phyloP scores from a whole-genome alignment of 177 flowering plant genomes.

The Telopea speciosissima region DNA sequence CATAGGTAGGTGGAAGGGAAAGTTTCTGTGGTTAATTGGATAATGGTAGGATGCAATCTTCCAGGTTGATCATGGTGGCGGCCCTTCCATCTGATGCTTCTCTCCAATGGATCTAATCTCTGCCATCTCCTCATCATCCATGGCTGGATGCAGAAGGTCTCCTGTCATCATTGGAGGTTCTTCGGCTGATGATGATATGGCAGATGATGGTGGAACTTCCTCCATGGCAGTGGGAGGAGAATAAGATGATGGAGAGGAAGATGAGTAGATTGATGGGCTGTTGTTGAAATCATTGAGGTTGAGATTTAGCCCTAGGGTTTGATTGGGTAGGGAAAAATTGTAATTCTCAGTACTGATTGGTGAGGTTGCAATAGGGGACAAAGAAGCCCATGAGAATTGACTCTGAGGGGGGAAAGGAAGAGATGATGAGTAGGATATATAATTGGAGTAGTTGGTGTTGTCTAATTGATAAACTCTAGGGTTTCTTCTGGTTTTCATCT shows the following conservation, averaged over 20 bases:
- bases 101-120: constrained; percentile 82
- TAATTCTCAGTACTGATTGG: constrained; percentile 32
- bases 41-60: no score
- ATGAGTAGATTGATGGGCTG: constrained; percentile 19
- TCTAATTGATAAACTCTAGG: constrained; percentile 39
- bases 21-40: no score
- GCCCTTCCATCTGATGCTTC: constrained; percentile 85
- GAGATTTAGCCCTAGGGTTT: constrained; percentile 76
- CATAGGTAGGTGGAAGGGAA: no score
- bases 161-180: constrained; percentile 13
- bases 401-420: constrained; percentile 18
- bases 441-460: constrained; percentile 19
- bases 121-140: constrained; percentile 75
- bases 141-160: constrained; percentile 35
- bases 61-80: no score
- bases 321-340: constrained; percentile 63
- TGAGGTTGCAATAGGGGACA: constrained; percentile 26
- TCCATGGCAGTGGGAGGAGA: constrained; percentile 22
- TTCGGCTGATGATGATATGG: constrained; percentile 9
- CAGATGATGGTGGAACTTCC: constrained; percentile 21
- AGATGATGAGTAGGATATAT: constrained; percentile 19
- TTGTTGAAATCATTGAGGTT: constrained; percentile 62
- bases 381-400: constrained; percentile 26
- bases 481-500: constrained; percentile 39
- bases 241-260: constrained; percentile 19